A percentile compares a stretch with the other conserved stretches of the same genome.
Evolutionary conservation across 2,329 filamentous ascomycete genomes (phyloP).

Genomic region (Pseudocercospora fijiensis): DNA sequence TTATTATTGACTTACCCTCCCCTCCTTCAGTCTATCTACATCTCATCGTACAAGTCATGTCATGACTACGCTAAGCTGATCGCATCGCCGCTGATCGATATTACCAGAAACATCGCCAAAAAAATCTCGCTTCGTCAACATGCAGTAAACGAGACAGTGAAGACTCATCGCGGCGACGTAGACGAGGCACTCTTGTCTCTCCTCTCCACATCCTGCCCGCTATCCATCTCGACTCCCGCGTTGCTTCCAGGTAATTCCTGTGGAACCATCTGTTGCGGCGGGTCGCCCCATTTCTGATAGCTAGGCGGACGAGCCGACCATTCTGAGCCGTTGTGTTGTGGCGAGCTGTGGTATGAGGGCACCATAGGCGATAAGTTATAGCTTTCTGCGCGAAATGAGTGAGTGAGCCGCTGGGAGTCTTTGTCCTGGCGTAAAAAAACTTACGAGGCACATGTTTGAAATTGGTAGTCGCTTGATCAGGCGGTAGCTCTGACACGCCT

Average conservation of each 20-base stretch:
- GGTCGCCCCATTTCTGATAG: slow-evolving; percentile 16
- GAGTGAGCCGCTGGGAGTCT: too few species aligned
- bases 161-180: neutral
- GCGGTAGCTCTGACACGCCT: neutral
- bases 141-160: too few species aligned
- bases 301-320: slow-evolving; percentile 17
- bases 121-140: too few species aligned
- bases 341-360: slow-evolving; percentile 17
- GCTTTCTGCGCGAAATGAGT: neutral
- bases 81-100: too few species aligned
- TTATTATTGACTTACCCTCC: too few species aligned
- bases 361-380: slow-evolving; percentile 8
- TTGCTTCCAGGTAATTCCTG: slow-evolving; percentile 16
- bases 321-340: slow-evolving; percentile 12
- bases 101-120: too few species aligned
- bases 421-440: neutral
- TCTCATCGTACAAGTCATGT: neutral
- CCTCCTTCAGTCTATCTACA: neutral
- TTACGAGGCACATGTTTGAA: slow-evolving; percentile 13
- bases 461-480: neutral
- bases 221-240: slow-evolving; percentile 17
- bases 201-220: neutral
- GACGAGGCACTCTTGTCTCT: neutral
- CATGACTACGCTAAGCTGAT: too few species aligned
- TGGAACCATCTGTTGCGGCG: slow-evolving; percentile 5